phyloP scores from a whole-genome alignment of 1,284 basidiomycete genomes.

The Cutaneotrichosporon cutaneum region DNA sequence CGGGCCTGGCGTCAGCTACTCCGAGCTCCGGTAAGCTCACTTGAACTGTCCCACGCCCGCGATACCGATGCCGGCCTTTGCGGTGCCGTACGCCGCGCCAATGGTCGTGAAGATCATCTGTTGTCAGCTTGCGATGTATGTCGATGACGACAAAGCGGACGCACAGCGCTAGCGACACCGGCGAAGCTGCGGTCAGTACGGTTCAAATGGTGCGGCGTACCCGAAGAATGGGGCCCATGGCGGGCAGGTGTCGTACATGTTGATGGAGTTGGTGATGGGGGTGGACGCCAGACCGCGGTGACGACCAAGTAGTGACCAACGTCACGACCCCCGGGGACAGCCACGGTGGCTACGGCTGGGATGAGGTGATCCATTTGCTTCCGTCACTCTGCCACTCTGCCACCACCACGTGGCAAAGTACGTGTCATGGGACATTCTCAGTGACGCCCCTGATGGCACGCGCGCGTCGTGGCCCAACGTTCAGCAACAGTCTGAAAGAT shows the following conservation, averaged over 20 bases:
- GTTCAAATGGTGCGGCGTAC: constrained; percentile 21
- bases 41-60: constrained; percentile 87
- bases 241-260: constrained; percentile 51
- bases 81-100: constrained; percentile 94
- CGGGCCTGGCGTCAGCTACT: constrained; percentile 62
- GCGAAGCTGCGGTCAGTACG: constrained; percentile 38
- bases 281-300: not conserved
- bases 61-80: constrained; percentile 97
- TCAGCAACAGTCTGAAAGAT: constrained; percentile 14
- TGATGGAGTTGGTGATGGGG: constrained; percentile 13
- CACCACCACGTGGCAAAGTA: not conserved
- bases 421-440: no score
- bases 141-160: constrained; percentile 16
- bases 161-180: constrained; percentile 46
- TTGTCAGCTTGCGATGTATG: not conserved
- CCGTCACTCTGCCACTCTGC: no score
- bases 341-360: not conserved
- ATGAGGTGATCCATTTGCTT: constrained; percentile 4
- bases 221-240: constrained; percentile 54
- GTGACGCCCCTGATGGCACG: constrained; percentile 1
- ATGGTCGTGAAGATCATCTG: constrained; percentile 60
- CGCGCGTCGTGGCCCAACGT: constrained; percentile 12
- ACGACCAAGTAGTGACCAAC: constrained; percentile 1
- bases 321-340: constrained; percentile 1
- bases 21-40: constrained; percentile 26